Conservation (phyloP, 2,329 filamentous ascomycete species). For the Cylindrodendrum hubeiense region DNA sequence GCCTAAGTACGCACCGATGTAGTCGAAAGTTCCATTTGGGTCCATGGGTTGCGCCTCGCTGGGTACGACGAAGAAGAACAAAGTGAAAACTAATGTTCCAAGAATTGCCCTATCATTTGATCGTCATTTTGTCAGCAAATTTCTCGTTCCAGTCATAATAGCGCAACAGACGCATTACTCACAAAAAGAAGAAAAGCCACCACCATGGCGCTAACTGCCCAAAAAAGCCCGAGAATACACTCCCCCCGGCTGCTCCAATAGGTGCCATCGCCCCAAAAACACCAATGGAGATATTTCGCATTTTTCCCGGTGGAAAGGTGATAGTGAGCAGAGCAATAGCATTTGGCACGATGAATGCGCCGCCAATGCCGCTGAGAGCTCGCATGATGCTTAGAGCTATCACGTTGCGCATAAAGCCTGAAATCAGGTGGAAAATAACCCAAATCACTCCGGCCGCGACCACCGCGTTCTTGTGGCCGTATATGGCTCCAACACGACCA, state of each 20-base stretch:
- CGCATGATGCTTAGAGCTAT: slow-evolving; percentile 56
- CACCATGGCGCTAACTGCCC: slow-evolving; percentile 45
- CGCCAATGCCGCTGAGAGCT: slow-evolving; percentile 60
- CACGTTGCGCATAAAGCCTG: slow-evolving; percentile 56
- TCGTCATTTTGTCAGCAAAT: no score
- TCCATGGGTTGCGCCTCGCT: no score
- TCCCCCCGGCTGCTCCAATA: slow-evolving; percentile 58
- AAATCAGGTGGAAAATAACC: slow-evolving; percentile 55
- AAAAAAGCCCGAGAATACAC: slow-evolving; percentile 55
- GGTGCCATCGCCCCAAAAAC: slow-evolving; percentile 62
- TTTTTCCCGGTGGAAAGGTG: slow-evolving; percentile 58
- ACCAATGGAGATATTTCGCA: slow-evolving; percentile 58
- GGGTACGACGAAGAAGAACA: no score
- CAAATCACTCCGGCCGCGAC: no score
- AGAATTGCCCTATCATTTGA: neutral
- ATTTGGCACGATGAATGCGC: slow-evolving; percentile 63
- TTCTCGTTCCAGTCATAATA: no score
- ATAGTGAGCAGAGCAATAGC: slow-evolving; percentile 61
- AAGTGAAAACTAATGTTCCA: no score
- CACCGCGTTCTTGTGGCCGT: no score
- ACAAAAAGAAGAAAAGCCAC: slow-evolving; percentile 58
- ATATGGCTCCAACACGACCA: no score
- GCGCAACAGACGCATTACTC: slow-evolving; percentile 15
- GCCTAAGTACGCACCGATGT: slow-evolving; percentile 56
- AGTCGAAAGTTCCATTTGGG: slow-evolving; percentile 42